A percentile compares a stretch with the other conserved stretches of the same genome.
phyloP scores from a whole-genome alignment of 257 asterid genomes.

The Nicotiana undulata region DNA sequence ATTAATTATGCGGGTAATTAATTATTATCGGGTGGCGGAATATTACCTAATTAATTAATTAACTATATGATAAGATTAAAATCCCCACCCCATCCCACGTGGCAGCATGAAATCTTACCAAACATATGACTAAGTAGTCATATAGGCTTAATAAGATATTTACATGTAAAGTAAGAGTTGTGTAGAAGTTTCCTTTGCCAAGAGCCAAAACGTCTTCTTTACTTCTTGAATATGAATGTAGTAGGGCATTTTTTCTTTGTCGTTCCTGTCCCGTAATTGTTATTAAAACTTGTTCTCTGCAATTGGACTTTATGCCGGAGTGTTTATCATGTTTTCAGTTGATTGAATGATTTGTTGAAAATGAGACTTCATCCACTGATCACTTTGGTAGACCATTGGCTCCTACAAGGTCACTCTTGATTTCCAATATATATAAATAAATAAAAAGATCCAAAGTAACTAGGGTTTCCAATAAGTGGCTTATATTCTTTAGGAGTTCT shows the following conservation, averaged over 20 bases:
- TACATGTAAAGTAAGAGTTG: too few relatives aligned
- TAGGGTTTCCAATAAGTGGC: not conserved
- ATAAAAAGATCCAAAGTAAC: not conserved
- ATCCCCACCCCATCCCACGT: too few relatives aligned
- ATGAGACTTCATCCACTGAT: not conserved
- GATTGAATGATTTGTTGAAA: not conserved
- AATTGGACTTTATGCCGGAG: not conserved
- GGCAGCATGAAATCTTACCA: too few relatives aligned
- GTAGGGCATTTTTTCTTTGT: not conserved
- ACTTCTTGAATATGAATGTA: not conserved
- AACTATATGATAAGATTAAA: too few relatives aligned
- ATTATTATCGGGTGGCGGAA: too few relatives aligned
- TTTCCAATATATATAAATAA: too few relatives aligned
- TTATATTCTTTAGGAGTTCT: not conserved
- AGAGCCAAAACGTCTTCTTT: not conserved
- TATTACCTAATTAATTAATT: too few relatives aligned
- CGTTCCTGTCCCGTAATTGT: not conserved
- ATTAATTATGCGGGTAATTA: too few relatives aligned
- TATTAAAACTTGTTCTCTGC: not conserved
- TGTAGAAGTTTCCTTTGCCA: too few relatives aligned
- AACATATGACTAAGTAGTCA: too few relatives aligned
- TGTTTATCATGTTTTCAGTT: not conserved
- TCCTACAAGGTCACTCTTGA: not conserved
- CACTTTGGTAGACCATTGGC: not conserved
- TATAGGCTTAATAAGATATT: too few relatives aligned